Conservation (phyloP, 2,329 filamentous ascomycete genomes). For the Colletotrichum falcatum region DNA sequence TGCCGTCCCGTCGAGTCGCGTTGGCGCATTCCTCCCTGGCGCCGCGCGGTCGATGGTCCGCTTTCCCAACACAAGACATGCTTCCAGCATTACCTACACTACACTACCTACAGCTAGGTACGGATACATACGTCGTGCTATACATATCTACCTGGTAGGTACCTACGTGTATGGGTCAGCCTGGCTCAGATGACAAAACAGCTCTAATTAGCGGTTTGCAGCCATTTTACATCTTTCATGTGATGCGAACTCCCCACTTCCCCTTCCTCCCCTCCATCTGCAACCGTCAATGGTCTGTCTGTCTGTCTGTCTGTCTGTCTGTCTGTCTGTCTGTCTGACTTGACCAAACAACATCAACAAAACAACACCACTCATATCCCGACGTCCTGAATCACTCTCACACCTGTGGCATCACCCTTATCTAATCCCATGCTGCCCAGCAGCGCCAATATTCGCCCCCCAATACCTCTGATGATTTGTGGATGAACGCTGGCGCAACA, state of each 20-base stretch:
- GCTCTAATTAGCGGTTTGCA: constrained; percentile 20
- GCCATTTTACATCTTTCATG: constrained; percentile 38
- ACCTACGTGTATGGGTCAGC: constrained; percentile 7
- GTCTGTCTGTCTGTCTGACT: too few species aligned
- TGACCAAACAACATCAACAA: constrained; percentile 32
- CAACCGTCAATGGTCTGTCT: constrained; percentile 21
- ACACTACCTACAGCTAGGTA: neutral
- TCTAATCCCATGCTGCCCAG: constrained; percentile 23
- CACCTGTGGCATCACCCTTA: constrained; percentile 3
- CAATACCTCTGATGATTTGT: constrained; percentile 10
- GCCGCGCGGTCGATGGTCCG: constrained; percentile 28
- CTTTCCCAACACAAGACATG: constrained; percentile 29
- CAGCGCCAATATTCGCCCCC: constrained; percentile 6
- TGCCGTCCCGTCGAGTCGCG: constrained; percentile 34
- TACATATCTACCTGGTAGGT: too few species aligned
- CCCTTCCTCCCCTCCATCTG: constrained; percentile 9
- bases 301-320: too few species aligned
- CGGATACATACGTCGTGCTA: too few species aligned
- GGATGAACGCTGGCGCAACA: constrained; percentile 26
- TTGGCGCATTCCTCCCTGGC: constrained; percentile 38
- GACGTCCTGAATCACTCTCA: neutral
- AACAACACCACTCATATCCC: constrained; percentile 1
- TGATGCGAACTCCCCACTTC: constrained; percentile 40
- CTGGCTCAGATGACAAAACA: constrained; percentile 24
- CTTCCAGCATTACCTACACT: neutral